These are phyloP conservation scores for Trifolium fragiferum DNA, from an alignment of 306 rosid species.

Conservation along the genomic window DNA sequence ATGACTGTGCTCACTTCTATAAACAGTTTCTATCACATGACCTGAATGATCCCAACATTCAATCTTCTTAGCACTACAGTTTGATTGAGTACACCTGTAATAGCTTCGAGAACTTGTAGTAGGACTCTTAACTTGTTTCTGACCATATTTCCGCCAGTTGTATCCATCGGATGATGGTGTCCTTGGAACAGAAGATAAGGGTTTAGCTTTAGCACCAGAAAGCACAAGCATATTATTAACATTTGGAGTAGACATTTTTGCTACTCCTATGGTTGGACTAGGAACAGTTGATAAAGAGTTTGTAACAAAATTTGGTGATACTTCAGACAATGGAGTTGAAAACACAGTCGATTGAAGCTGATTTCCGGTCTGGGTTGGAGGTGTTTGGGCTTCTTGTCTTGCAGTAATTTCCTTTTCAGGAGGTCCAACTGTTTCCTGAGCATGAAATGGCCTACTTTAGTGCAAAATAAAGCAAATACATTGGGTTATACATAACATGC, in stretches of 20 bases:
- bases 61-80: slow-evolving; percentile 82
- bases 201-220: slow-evolving; percentile 55
- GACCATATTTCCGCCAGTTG: slow-evolving; percentile 99
- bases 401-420: slow-evolving; percentile 48
- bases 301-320: slow-evolving; percentile 81
- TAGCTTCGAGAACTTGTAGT: slow-evolving; percentile 91
- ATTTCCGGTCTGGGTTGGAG: slow-evolving; percentile 53
- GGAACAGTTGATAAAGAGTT: slow-evolving; percentile 65
- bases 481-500: slow-evolving; percentile 18
- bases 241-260: slow-evolving; percentile 47
- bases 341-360: slow-evolving; percentile 50
- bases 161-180: slow-evolving; percentile 84
- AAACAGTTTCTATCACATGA: slow-evolving; percentile 64
- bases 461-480: slow-evolving; percentile 35
- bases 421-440: slow-evolving; percentile 59
- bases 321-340: slow-evolving; percentile 54
- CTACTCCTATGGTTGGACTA: slow-evolving; percentile 54
- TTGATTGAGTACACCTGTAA: slow-evolving; percentile 80
- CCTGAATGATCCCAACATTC: slow-evolving; percentile 81
- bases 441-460: slow-evolving; percentile 41
- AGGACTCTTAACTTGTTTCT: slow-evolving; percentile 98
- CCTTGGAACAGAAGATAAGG: slow-evolving; percentile 53
- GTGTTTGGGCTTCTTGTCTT: slow-evolving; percentile 45
- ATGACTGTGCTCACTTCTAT: slow-evolving; percentile 81
- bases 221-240: slow-evolving; percentile 38